phyloP scores from a whole-genome alignment of 805 yeast species.

The Yamadazyma akitaensis region DNA sequence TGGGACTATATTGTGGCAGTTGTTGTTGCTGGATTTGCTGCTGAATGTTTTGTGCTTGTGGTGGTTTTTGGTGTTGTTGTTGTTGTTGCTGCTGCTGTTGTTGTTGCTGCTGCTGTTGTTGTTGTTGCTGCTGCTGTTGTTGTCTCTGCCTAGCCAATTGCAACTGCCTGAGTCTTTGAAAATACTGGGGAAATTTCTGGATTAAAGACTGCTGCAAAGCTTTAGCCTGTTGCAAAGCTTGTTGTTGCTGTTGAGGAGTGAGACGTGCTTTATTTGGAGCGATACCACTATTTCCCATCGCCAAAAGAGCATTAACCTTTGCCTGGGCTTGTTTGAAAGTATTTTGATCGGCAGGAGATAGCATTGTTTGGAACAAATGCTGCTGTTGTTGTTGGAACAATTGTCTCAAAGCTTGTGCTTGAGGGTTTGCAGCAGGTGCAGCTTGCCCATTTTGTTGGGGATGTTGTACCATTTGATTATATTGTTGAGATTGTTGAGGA shows the following conservation, averaged over 20 bases:
- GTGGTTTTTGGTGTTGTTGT: slow-evolving; percentile 4
- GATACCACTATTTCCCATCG: slow-evolving; percentile 41
- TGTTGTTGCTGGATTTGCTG: slow-evolving; percentile 11
- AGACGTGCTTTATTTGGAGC: slow-evolving; percentile 42
- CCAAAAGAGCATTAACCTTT: slow-evolving; percentile 37
- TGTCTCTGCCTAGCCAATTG: slow-evolving; percentile 19
- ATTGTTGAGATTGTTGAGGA: slow-evolving; percentile 8
- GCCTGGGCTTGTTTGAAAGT: slow-evolving; percentile 38
- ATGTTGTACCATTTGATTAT: neutral
- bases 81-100: slow-evolving; percentile 12
- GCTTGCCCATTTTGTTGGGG: neutral
- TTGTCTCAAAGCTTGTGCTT: slow-evolving; percentile 16
- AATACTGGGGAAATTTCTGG: slow-evolving; percentile 35
- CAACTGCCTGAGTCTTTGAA: slow-evolving; percentile 35
- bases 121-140: slow-evolving; percentile 10
- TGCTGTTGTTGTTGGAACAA: slow-evolving; percentile 39
- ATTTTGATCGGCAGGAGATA: slow-evolving; percentile 42
- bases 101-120: slow-evolving; percentile 17
- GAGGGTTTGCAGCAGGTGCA: slow-evolving; percentile 12
- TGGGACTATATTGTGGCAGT: slow-evolving; percentile 7
- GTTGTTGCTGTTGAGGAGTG: slow-evolving; percentile 43
- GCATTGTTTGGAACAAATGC: slow-evolving; percentile 41
- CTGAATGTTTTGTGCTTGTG: slow-evolving; percentile 5
- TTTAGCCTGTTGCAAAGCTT: slow-evolving; percentile 42
- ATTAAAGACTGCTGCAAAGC: slow-evolving; percentile 33